Evolutionary conservation across 306 rosid genomes (phyloP).

Genomic region (Medicago lupulina): DNA sequence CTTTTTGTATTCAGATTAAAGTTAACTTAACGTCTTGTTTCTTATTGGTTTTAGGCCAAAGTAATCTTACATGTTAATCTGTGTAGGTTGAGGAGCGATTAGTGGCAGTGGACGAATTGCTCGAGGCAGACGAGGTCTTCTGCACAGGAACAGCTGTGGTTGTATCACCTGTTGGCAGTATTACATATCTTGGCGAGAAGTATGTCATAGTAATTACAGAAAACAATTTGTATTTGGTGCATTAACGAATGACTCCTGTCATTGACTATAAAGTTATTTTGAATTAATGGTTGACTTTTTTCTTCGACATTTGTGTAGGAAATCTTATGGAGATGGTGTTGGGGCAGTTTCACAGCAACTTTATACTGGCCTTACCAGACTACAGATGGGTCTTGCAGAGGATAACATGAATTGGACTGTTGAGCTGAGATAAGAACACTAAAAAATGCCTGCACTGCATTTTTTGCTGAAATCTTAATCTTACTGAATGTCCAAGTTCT

Average conservation of each 20-base stretch:
- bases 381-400: constrained; percentile 90
- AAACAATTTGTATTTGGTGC: constrained; percentile 30
- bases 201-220: constrained; percentile 33
- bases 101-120: constrained; percentile 86
- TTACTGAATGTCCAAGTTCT: no score
- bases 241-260: constrained; percentile 15
- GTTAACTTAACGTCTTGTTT: constrained; percentile 3
- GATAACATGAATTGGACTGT: constrained; percentile 95
- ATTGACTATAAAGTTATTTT: constrained; percentile 23
- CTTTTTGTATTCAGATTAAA: constrained; percentile 3
- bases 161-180: constrained; percentile 95
- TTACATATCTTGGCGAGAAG: constrained; percentile 79
- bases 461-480: neutral
- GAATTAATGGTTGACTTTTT: constrained; percentile 12
- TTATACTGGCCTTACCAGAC: constrained; percentile 76
- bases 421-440: constrained; percentile 55
- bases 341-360: constrained; percentile 86
- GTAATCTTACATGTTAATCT: constrained; percentile 13
- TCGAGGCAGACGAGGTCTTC: constrained; percentile 94
- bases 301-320: constrained; percentile 54
- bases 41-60: constrained; percentile 11
- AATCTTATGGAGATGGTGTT: constrained; percentile 60
- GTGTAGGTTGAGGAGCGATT: constrained; percentile 92
- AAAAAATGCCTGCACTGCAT: constrained; percentile 22
- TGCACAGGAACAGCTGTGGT: constrained; percentile 99